Base-by-base conservation (phyloP, 768 basidiomycete genomes). In the Serendipita sp. region DNA sequence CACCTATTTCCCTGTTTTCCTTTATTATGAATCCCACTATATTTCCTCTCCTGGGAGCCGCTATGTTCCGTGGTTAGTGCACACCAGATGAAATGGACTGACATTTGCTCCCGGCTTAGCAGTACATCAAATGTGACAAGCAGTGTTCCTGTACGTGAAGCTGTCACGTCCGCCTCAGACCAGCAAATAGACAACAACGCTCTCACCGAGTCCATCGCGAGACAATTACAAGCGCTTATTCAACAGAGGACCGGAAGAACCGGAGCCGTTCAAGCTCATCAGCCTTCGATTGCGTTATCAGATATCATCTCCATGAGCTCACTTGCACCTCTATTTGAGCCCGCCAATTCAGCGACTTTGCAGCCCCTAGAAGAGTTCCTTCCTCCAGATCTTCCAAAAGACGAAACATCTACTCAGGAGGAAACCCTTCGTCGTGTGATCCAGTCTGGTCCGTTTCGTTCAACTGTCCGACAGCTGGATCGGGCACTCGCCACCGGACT, bases 401-500 rank as follows among this genome's bases (percentile, higher is more conserved):
- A 82, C 7, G 86, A 87, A 2, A 83, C 83, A 1, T 74, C 80
- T 2, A 58, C 53, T 17, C 20, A 11, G 17, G 53, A 58, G 11
- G 84, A 90, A 61, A 82, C 76, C 2, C 75, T 96, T 4, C 78
- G 85, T 62, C 82, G 82, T 34, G 83, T 93, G 66, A 82, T 94
- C 64, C 80, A 82, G 73, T 88, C 88, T 1, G 86, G 89, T 0
- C 91, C 88, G 67, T 92, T 94, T 74, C 84, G 86, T 64, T 75
- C 81, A 3, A 85, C 88, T 1, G 87, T 93, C 20, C 75, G 81
- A 2, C 87, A 81, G 70, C 80, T 96, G 51, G 92, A 96, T 70
- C 84, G 86, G 69, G 92, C 90, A 3, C 75, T 96, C 62, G 76
- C 85, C 58, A 92, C 88, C 0, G 92, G 92, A 5, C 72, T 90